Evolutionary conservation across 2,329 filamentous ascomycete genomes (phyloP), one percentile per base, ranked within the genome.

Genomic region (Talaromyces sp.): DNA sequence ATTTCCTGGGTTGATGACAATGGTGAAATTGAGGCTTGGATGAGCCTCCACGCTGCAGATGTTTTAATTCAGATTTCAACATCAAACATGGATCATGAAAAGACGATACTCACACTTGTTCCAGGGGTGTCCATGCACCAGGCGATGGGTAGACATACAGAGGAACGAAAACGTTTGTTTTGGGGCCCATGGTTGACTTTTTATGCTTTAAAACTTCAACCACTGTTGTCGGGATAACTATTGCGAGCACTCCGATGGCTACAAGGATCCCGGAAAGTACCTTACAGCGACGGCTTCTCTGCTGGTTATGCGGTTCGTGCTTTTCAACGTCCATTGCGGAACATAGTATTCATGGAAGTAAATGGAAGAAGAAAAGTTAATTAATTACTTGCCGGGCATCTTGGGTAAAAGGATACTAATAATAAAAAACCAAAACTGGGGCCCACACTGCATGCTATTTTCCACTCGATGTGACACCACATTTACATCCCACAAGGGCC

Each of bases 121-220:
- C 75, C 62, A 82, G 69, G 14, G 78, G 76, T 64, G 76, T 69
- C 79, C 80, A 82, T 27, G 78, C 78, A 51, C 75, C 78, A n/a
- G 74, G 71, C 44, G 72, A 72, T 61, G 79, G 79, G 69, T 82
- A 82, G 50, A 82, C 72, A 68, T 82, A 82, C 58, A 82, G 77
- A 63, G 79, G 80, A 52, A 83, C 73, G 62, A 82, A 72, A 14
- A 82, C 75, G 55, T 75, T 77, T 36, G 76, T 72, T 67, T 73
- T 74, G 4, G 75, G 72, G 40, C 70, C 69, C 69, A 72, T 73
- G 61, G 61, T 69, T 67, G 71, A 27, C 64, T 74, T 72, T 62
- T 70, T 73, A 18, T 53, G 50, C 61, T 67, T 69, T 28, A 72
- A 68, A 34, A 72, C 72, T 28, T 75, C 68, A 47, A 75, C 70